Percentiles rank a stretch among this genome's conserved stretches.
phyloP scores from a whole-genome alignment of 208 protist genomes.

The Herpetomonas tarakana region DNA sequence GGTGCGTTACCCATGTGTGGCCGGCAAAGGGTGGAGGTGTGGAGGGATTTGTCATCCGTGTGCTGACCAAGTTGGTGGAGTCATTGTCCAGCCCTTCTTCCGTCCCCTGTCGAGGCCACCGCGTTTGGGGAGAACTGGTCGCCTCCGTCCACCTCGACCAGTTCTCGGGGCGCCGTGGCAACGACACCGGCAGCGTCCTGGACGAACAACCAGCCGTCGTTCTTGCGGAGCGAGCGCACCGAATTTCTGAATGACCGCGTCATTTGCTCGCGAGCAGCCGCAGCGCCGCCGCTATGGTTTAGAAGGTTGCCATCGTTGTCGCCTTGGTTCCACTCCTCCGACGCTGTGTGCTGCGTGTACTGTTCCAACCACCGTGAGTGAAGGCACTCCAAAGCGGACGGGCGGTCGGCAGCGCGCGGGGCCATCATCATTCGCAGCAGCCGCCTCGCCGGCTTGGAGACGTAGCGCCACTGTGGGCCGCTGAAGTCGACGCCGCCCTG shows the following conservation, averaged over 20 bases:
- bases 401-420: conserved; percentile 27
- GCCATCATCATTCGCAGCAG: conserved; percentile 44
- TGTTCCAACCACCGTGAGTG: conserved; percentile 32
- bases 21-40: too few relatives aligned
- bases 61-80: too few relatives aligned
- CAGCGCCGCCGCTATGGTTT: conserved; percentile 9
- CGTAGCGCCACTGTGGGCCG: conserved; percentile 40
- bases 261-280: conserved; percentile 15
- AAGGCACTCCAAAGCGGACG: conserved; percentile 45
- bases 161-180: conserved; percentile 20
- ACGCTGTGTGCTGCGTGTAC: conserved; percentile 7
- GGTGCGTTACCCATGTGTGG: not conserved
- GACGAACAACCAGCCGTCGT: conserved; percentile 38
- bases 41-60: too few relatives aligned
- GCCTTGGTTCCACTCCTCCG: conserved; percentile 12
- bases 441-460: conserved; percentile 34
- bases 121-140: too few relatives aligned
- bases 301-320: conserved; percentile 10
- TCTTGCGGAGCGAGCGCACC: conserved; percentile 31
- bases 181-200: conserved; percentile 33
- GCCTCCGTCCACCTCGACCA: conserved; percentile 14
- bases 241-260: conserved; percentile 29
- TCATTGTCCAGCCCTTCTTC: too few relatives aligned
- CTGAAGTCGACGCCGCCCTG: conserved; percentile 33
- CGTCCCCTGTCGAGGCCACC: too few relatives aligned